Conservation (phyloP, 2,329 filamentous ascomycete genomes). For the Aspergillus proliferans region DNA sequence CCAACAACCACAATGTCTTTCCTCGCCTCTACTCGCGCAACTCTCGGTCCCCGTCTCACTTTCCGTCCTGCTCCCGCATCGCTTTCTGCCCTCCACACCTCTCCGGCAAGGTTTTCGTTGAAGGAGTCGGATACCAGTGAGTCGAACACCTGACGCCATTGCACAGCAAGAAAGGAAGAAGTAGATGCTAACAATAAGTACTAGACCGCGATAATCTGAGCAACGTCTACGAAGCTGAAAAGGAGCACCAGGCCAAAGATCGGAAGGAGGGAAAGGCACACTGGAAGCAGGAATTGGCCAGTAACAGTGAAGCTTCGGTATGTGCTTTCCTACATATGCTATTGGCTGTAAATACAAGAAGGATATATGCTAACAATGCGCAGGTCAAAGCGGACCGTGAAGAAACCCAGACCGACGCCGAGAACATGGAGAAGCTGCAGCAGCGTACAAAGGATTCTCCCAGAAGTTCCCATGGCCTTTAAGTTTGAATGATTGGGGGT, state of each 20-base stretch:
- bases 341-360: background rate
- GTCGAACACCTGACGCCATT: constrained; percentile 3
- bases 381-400: constrained; percentile 57
- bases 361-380: constrained; percentile 5
- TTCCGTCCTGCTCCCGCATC: constrained; percentile 12
- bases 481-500: background rate
- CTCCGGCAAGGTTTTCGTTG: constrained; percentile 18
- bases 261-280: constrained; percentile 58
- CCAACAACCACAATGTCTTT: constrained; percentile 27
- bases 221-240: constrained; percentile 45
- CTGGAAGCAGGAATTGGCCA: constrained; percentile 73
- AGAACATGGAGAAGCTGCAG: constrained; percentile 48
- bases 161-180: background rate
- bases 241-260: constrained; percentile 55
- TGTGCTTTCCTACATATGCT: constrained; percentile 18
- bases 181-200: background rate
- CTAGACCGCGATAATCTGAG: constrained; percentile 39
- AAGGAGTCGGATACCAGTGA: constrained; percentile 33
- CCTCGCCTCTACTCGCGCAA: constrained; percentile 22
- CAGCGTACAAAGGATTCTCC: constrained; percentile 51
- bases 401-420: constrained; percentile 33
- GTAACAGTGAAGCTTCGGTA: constrained; percentile 71
- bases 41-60: constrained; percentile 14
- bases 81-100: constrained; percentile 24
- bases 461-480: constrained; percentile 2